phyloP scores from a whole-genome alignment of 305 asterid genomes.

The Fraxinus baroniana region DNA sequence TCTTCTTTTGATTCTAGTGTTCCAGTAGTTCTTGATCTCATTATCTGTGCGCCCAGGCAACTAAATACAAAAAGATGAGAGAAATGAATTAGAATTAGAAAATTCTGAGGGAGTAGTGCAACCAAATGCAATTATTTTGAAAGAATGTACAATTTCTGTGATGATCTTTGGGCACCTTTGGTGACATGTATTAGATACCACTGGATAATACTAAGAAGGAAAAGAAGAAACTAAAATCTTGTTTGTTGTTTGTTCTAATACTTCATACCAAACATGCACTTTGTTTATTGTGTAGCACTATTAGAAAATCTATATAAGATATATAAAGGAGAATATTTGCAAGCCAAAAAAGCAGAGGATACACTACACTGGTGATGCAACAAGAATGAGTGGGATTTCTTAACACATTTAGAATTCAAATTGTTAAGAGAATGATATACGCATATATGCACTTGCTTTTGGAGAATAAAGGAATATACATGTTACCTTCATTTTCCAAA shows the following conservation, averaged over 20 bases:
- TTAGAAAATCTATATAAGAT: not conserved
- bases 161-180: not conserved
- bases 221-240: not conserved
- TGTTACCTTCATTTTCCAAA: not conserved
- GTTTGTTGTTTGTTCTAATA: not conserved
- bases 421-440: not conserved
- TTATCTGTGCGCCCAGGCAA: slow-evolving; percentile 87
- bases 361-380: not conserved
- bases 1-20: slow-evolving; percentile 69
- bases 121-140: not conserved
- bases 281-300: not conserved
- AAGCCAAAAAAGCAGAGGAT: not conserved
- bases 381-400: not conserved
- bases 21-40: slow-evolving; percentile 83
- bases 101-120: not conserved
- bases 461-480: not conserved
- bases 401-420: not conserved
- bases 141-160: not conserved
- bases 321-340: not conserved
- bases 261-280: not conserved
- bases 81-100: slow-evolving; percentile 2
- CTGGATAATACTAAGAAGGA: not conserved
- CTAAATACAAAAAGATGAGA: slow-evolving; percentile 30
- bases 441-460: not conserved
- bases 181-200: not conserved